Base-by-base conservation (phyloP, 257 asterid species). In the Solanum rostratum region DNA sequence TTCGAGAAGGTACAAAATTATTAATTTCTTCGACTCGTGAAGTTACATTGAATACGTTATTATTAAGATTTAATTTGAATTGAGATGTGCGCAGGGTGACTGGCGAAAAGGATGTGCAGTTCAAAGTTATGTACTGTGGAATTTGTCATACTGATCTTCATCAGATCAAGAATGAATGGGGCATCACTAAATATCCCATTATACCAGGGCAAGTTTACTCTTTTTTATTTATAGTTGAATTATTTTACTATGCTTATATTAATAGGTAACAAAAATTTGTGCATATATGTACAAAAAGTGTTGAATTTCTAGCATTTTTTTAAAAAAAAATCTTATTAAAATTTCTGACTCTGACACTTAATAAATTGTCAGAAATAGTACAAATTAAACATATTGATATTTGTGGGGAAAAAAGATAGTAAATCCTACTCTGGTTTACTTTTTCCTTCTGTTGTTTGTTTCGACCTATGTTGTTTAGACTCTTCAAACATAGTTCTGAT, bases 121-220 rank as follows among this genome's bases (percentile, higher is more conserved):
- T 33, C 39, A 91, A 88, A 52, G 89, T 92, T 16, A 19, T 91
- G 62, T 91, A 91, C 50, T 89, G 93, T 84, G 96, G 94, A 52
- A 60, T 92, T 13, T 91, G 94, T 45, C 92, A 90, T 22, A 81
- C 92, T 0, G 92, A 92, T 88, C 87, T 91, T 85, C 88, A 90
- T 46, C 63, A 80, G 88, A 53, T 68, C 60, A 92, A 85, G 84
- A 90, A 92, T 19, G 89, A 91, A 1, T 92, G 94, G 94, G 88
- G 90, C 2, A 2, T 37, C 24, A 86, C 91, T 7, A 80, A 8
- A 6, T 92, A 87, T 57, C 96, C 96, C 1, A 5, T 89, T 18
- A 85, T 91, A 1, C 96, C 94, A 0, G 94, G 96, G 94, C 86
- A 88, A 57, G 39, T 39, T 15, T 83, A 8, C 14, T 27, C 14